Conservation (phyloP, 2,329 filamentous ascomycete species). For the Hysterium pulicare region DNA sequence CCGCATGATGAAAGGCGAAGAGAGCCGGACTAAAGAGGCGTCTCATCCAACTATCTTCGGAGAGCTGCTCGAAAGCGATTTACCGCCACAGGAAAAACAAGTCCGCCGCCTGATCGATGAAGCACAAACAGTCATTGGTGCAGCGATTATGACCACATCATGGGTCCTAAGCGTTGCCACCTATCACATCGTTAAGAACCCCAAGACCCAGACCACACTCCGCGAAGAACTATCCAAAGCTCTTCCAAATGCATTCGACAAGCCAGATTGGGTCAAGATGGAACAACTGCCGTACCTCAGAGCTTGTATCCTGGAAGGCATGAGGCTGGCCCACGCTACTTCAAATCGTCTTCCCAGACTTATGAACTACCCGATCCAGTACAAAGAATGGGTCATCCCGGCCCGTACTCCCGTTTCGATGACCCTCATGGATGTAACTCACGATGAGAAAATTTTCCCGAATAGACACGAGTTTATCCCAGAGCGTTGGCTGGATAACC, state of each 20-base stretch:
- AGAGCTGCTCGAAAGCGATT: constrained; percentile 22
- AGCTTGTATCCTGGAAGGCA: constrained; percentile 22
- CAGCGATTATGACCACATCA: constrained; percentile 4
- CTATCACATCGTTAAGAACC: constrained; percentile 5
- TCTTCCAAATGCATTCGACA: not conserved
- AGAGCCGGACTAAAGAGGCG: not conserved
- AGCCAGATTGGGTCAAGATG: constrained; percentile 2
- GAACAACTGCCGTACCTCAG: constrained; percentile 10
- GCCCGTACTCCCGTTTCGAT: constrained; percentile 37
- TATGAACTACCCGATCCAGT: constrained; percentile 17
- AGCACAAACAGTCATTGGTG: constrained; percentile 4
- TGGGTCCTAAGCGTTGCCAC: constrained; percentile 1
- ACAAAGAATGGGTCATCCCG: constrained; percentile 28
- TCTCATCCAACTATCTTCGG: constrained; percentile 22
- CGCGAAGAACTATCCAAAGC: not conserved
- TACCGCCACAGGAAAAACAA: constrained; percentile 10
- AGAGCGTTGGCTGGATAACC: constrained; percentile 39
- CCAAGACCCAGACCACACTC: not conserved
- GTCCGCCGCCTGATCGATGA: constrained; percentile 7
- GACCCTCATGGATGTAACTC: constrained; percentile 34
- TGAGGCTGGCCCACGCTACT: constrained; percentile 38
- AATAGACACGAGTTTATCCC: constrained; percentile 34
- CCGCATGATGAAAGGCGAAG: constrained; percentile 3
- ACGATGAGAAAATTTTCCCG: constrained; percentile 38
- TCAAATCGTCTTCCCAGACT: constrained; percentile 38